Evolutionary conservation across 2,329 filamentous ascomycete species (phyloP).

Genomic region (Ophidiomyces ophidiicola): DNA sequence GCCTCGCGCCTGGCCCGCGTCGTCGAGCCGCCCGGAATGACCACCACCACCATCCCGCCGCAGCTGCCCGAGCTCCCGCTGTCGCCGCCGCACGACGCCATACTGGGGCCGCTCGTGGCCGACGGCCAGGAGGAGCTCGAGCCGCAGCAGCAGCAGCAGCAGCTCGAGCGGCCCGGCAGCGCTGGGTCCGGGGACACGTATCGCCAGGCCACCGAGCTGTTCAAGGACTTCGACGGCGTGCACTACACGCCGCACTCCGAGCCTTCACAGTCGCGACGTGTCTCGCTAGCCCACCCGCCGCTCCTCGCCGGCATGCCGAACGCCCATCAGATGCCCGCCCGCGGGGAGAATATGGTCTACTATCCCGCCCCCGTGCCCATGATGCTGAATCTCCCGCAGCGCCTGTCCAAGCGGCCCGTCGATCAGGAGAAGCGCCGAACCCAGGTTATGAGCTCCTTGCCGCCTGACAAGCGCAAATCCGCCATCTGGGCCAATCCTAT

Average conservation of each 20-base stretch:
- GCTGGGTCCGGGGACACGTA: constrained; percentile 37
- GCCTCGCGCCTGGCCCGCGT: constrained; percentile 30
- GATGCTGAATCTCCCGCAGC: constrained; percentile 83
- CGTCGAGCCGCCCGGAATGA: constrained; percentile 32
- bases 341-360: constrained; percentile 73
- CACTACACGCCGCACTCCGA: constrained; percentile 30
- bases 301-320: constrained; percentile 31
- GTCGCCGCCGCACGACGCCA: not conserved
- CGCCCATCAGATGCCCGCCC: constrained; percentile 33
- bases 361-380: constrained; percentile 91
- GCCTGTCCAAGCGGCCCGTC: constrained; percentile 63
- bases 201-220: constrained; percentile 33
- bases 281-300: constrained; percentile 28
- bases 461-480: constrained; percentile 42
- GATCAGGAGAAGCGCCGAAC: constrained; percentile 60
- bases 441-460: constrained; percentile 56
- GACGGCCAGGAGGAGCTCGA: too few species aligned
- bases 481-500: constrained; percentile 34
- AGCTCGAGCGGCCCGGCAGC: constrained; percentile 25
- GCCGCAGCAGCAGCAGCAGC: too few species aligned
- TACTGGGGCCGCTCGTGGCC: too few species aligned
- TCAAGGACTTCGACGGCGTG: constrained; percentile 41
- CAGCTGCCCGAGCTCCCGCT: not conserved
- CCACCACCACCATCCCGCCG: constrained; percentile 22
- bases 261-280: constrained; percentile 20